Evolutionary conservation across 192 early-diverging fungal genomes (phyloP).

Genomic region (Podila epigama): DNA sequence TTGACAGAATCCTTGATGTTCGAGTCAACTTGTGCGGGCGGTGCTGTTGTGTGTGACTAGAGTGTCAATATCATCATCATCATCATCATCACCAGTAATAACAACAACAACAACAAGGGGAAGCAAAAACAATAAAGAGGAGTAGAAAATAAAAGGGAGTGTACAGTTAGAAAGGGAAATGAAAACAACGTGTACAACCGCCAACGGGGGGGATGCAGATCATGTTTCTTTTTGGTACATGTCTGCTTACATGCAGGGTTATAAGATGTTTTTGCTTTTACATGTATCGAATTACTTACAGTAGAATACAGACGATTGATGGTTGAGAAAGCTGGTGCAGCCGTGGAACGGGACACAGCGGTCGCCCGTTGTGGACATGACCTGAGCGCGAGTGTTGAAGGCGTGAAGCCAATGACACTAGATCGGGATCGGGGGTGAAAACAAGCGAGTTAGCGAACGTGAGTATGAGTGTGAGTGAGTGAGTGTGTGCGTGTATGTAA

Average conservation of each 20-base stretch:
- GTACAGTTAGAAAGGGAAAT: neutral
- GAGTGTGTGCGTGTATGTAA: too few relatives aligned
- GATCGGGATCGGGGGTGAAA: too few relatives aligned
- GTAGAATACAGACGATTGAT: neutral
- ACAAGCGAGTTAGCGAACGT: too few relatives aligned
- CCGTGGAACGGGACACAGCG: neutral
- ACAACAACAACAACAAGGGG: too few relatives aligned
- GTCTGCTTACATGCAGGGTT: too few relatives aligned
- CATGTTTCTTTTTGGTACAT: too few relatives aligned
- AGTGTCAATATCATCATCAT: too few relatives aligned
- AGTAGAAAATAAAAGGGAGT: neutral
- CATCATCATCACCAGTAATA: too few relatives aligned
- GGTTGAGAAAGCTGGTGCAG: neutral
- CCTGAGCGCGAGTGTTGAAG: neutral
- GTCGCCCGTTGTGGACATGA: neutral
- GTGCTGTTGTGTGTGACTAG: neutral
- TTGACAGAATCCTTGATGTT: slow-evolving; percentile 10
- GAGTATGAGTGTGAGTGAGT: too few relatives aligned
- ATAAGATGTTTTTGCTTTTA: too few relatives aligned
- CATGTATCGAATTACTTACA: neutral
- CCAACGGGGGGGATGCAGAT: neutral
- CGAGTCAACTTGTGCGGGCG: slow-evolving; percentile 1
- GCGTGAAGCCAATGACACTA: too few relatives aligned
- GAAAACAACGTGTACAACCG: neutral
- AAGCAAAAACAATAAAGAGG: neutral